Percentiles rank a stretch among this genome's conserved stretches.
phyloP scores from a whole-genome alignment of 2,329 filamentous ascomycete species.

The Alternaria sp. region DNA sequence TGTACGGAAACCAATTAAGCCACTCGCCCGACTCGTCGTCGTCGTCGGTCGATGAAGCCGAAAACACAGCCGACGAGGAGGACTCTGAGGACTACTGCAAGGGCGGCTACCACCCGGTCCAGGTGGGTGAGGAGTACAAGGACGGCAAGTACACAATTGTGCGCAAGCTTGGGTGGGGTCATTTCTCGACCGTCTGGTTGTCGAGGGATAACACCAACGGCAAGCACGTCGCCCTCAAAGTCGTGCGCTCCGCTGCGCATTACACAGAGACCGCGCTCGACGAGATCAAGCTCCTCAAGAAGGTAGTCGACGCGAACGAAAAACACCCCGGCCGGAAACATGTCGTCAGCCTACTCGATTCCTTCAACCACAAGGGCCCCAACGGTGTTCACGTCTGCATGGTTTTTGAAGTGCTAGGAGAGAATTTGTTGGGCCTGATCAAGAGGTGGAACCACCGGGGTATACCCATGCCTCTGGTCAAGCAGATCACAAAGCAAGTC shows the following conservation, averaged over 20 bases:
- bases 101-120: slow-evolving; percentile 95
- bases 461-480: slow-evolving; percentile 94
- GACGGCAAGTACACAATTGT: slow-evolving; percentile 96
- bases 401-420: slow-evolving; percentile 97
- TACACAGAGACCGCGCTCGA: slow-evolving; percentile 99
- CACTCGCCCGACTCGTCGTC: slow-evolving; percentile 80
- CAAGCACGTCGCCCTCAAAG: slow-evolving; percentile 97
- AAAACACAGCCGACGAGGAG: slow-evolving; percentile 96
- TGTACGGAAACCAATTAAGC: slow-evolving; percentile 66
- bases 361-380: slow-evolving; percentile 96
- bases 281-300: slow-evolving; percentile 97
- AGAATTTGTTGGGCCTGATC: slow-evolving; percentile 93
- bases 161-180: slow-evolving; percentile 96
- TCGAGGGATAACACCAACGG: slow-evolving; percentile 83
- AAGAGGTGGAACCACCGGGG: slow-evolving; percentile 98
- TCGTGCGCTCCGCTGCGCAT: slow-evolving; percentile 95
- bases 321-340: slow-evolving; percentile 93
- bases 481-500: slow-evolving; percentile 99
- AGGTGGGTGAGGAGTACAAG: slow-evolving; percentile 95
- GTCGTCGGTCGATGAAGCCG: slow-evolving; percentile 80
- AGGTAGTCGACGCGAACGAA: slow-evolving; percentile 94
- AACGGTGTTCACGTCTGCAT: slow-evolving; percentile 98
- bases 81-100: slow-evolving; percentile 99
- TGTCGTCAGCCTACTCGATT: slow-evolving; percentile 94
- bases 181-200: slow-evolving; percentile 96